These are phyloP conservation scores for Bombardia bombarda DNA, from an alignment of 495 filamentous ascomycete genomes.

Conservation along the genomic window DNA sequence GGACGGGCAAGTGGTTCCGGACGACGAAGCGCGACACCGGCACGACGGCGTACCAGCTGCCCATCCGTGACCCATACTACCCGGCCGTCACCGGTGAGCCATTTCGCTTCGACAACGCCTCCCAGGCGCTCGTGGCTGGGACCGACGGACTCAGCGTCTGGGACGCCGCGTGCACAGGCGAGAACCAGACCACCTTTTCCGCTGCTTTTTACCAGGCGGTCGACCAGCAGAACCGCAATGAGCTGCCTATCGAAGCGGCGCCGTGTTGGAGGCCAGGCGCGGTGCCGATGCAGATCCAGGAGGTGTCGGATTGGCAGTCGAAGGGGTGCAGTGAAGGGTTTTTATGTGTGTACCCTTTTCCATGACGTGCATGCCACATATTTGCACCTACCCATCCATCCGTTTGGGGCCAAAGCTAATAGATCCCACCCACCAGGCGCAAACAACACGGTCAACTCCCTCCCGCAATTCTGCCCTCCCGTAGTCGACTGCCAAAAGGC, in stretches of 20 bases:
- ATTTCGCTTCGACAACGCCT: constrained; percentile 3
- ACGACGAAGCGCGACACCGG: constrained; percentile 6
- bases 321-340: constrained; percentile 32
- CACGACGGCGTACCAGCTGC: constrained; percentile 2
- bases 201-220: constrained; percentile 21
- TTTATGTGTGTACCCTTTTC: constrained; percentile 25
- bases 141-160: constrained; percentile 11
- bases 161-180: constrained; percentile 25
- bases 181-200: constrained; percentile 23
- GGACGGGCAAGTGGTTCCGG: constrained; percentile 35
- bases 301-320: constrained; percentile 21
- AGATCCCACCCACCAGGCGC: constrained; percentile 19
- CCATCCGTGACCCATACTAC: constrained; percentile 21
- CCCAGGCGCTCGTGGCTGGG: constrained; percentile 6
- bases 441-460: constrained; percentile 36
- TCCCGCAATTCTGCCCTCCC: constrained; percentile 41
- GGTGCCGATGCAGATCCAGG: constrained; percentile 27
- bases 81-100: constrained; percentile 15
- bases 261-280: constrained; percentile 28
- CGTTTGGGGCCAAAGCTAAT: too few relatives aligned
- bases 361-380: too few relatives aligned
- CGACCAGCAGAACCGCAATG: constrained; percentile 3
- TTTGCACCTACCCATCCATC: too few relatives aligned
- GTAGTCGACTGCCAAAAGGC: constrained; percentile 25
- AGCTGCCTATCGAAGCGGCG: constrained; percentile 19